Evolutionary conservation across 441 rosid species (phyloP), one percentile per base, ranked within the genome.

Genomic region (Euphorbia schlechtendalii): DNA sequence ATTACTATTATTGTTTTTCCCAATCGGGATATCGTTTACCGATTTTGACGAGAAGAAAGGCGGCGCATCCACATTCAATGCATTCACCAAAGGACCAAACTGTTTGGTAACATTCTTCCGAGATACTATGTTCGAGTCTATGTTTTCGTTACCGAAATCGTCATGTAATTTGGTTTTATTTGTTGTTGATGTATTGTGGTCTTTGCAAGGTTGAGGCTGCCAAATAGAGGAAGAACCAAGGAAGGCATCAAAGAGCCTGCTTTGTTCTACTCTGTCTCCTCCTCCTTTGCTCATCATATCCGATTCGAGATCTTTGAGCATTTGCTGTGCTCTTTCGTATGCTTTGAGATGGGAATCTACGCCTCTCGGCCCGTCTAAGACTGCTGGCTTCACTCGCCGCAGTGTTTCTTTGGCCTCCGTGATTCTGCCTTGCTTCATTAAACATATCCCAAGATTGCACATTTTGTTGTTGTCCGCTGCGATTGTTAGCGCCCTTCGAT

Each of bases 171-270:
- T 78, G 41, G 24, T 51, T 52, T 70, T 18, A 45, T 32, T 76
- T n/a, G 72, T 69, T 27, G 73, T 52, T 20, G 59, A 21, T 17
- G 28, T 64, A 30, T 63, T 74, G 21, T 74, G 81, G 46, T 88
- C 95, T 71, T 76, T 84, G 78, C 97, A 93, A 53, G 97, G 99
- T 73, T 90, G 95, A 20, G 99, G 99, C 80, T 93, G 96, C 97
- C 96, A 90, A 48, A 88, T 78, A 2, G 96, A 85, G 14, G 98
- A 90, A 38, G 95, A 90, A 58, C 95, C 95, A 21, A 93, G 86
- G 66, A 90, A 86, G 11, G 88, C 85, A 8, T 93, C 87, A 5
- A 93, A 90, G 27, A 90, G 85, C 80, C 86, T 83, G 15, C 95
- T 86, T 65, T 87, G 95, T 55, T 93, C 96, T 3, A 87, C 82